A percentile compares a stretch with the other conserved stretches of the same genome.
phyloP scores from a whole-genome alignment of 2,329 filamentous ascomycete genomes.

The Hypoxylon sp. region DNA sequence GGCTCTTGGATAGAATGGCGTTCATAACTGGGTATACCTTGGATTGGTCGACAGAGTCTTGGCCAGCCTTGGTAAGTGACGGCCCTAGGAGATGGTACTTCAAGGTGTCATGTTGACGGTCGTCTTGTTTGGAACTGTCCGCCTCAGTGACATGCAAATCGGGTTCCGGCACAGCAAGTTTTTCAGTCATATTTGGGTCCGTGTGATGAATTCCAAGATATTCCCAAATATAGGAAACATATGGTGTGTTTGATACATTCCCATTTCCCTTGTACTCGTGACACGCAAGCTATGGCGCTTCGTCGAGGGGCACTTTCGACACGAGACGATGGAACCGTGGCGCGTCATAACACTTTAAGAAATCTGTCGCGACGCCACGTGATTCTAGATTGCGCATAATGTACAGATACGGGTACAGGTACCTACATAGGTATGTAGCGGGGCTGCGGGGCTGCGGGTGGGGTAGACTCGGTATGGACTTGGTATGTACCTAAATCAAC shows the following conservation, averaged over 20 bases:
- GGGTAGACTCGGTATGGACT: too few species aligned
- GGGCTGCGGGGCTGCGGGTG: background rate
- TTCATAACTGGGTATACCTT: conserved; percentile 67
- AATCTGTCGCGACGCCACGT: conserved; percentile 1
- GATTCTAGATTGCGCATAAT: background rate
- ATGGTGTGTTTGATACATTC: conserved; percentile 11
- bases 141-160: conserved; percentile 10
- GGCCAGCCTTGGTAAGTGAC: conserved; percentile 92
- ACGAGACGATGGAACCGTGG: background rate
- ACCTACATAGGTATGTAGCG: background rate
- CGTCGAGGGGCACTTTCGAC: background rate
- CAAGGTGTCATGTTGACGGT: conserved; percentile 70
- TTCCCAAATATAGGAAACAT: conserved; percentile 9
- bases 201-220: background rate
- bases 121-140: conserved; percentile 20
- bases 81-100: conserved; percentile 93
- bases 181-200: conserved; percentile 18
- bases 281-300: background rate
- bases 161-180: conserved; percentile 13
- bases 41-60: conserved; percentile 91
- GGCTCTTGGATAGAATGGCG: background rate
- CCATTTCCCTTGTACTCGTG: conserved; percentile 6
- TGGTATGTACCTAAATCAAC: background rate
- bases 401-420: background rate
- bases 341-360: conserved; percentile 1